phyloP scores from a whole-genome alignment of 2,329 filamentous ascomycete species.

The Exserohilum turcica region DNA sequence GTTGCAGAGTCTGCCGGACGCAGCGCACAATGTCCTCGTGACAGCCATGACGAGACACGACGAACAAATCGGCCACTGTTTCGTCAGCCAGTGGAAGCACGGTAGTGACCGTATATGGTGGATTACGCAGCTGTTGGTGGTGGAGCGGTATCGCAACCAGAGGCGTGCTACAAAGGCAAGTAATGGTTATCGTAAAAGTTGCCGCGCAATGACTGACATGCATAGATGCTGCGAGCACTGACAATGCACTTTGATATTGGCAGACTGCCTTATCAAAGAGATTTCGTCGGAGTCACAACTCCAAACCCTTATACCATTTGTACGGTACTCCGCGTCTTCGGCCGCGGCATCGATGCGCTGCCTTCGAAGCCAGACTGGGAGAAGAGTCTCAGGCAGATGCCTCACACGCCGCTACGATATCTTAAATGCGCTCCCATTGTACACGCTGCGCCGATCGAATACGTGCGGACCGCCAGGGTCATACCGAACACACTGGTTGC shows the following conservation, averaged over 20 bases:
- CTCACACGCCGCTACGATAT: constrained; percentile 4
- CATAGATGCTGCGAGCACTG: constrained; percentile 15
- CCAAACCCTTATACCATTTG: constrained; percentile 9
- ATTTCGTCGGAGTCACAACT: constrained; percentile 9
- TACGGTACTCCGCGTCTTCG: constrained; percentile 15
- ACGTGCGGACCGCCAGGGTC: constrained; percentile 1
- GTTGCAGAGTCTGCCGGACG: background rate
- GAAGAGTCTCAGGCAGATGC: background rate
- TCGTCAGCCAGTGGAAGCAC: constrained; percentile 15
- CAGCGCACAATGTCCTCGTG: constrained; percentile 11
- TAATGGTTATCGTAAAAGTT: background rate
- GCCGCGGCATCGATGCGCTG: constrained; percentile 14
- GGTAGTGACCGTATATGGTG: constrained; percentile 11
- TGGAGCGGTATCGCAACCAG: constrained; percentile 13
- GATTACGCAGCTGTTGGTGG: constrained; percentile 18
- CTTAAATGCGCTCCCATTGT: constrained; percentile 1
- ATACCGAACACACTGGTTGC: background rate
- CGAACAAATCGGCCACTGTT: constrained; percentile 12
- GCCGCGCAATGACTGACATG: background rate
- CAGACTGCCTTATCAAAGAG: background rate
- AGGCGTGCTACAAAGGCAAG: constrained; percentile 15
- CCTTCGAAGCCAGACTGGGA: constrained; percentile 11
- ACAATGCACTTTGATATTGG: constrained; percentile 13
- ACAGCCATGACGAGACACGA: background rate
- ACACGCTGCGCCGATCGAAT: constrained; percentile 2